Evolutionary conservation across 441 rosid species (phyloP), one percentile per base, ranked within the genome.

Genomic region (Jatropha multifida): DNA sequence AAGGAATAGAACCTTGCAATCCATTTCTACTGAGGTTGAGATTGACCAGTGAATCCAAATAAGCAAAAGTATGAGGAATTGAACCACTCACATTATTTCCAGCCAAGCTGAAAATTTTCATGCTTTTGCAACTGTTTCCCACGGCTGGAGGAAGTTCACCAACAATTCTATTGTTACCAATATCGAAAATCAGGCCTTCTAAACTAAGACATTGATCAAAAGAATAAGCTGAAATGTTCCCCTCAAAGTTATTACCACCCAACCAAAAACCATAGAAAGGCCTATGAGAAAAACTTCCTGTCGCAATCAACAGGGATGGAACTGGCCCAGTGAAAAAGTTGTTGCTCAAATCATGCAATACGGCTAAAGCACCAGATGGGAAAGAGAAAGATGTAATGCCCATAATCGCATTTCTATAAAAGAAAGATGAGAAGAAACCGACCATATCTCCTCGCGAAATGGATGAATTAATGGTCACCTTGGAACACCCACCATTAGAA

Each of bases 321-420:
- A 79, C 63, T 12, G 78, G 76, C 20, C 88, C 88, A 14, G 75
- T 68, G 80, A 85, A 84, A 23, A 70, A 69, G 66, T 79, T 80
- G 74, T 79, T 78, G 69, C 81, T 81, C 26, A 86, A 78, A 83
- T 83, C 85, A 82, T 86, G 88, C 51, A 81, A 73, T 23, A 85
- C 59, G n/a, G 73, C 71, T 70, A 81, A 54, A 59, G 62, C 75
- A 73, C 60, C 71, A 65, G 79, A 69, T 76, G 66, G 69, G 37
- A 74, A 71, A 32, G 78, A 77, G 7, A 68, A 77, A 71, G 76
- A 71, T 38, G 61, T 32, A 66, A 54, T 32, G 38, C 69, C 71
- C 58, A 52, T 52, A n/a, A 74, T 10, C 26, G 83, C 75, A 69
- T 79, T 75, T 26, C 52, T 40, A 77, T 81, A 84, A 74, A 86